These are phyloP conservation scores for Fusarium sp. DNA, from an alignment of 2,329 filamentous ascomycete genomes.

Conservation along the genomic window DNA sequence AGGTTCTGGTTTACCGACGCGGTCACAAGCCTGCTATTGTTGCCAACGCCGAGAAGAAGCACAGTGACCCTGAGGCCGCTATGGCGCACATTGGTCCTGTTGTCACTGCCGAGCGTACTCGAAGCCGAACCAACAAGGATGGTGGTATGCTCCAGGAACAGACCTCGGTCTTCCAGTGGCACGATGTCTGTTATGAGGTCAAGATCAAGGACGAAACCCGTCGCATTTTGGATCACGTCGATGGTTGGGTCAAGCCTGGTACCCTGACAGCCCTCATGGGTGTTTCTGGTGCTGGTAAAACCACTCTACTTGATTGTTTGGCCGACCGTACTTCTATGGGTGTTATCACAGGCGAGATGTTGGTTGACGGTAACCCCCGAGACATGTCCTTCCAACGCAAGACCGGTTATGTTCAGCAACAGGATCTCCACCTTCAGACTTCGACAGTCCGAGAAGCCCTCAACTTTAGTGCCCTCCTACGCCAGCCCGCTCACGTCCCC, in stretches of 20 bases:
- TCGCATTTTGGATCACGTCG: slow-evolving; percentile 84
- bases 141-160: slow-evolving; percentile 64
- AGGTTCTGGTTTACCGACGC: slow-evolving; percentile 79
- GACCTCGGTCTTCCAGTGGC: slow-evolving; percentile 87
- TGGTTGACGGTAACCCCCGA: slow-evolving; percentile 72
- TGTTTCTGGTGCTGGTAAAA: slow-evolving; percentile 93
- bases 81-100: slow-evolving; percentile 63
- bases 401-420: slow-evolving; percentile 92
- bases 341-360: slow-evolving; percentile 87
- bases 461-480: slow-evolving; percentile 85
- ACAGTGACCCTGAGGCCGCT: slow-evolving; percentile 69
- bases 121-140: slow-evolving; percentile 53
- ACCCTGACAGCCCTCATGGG: slow-evolving; percentile 92
- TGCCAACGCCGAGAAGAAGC: slow-evolving; percentile 70
- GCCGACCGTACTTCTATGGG: slow-evolving; percentile 90
- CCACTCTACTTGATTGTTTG: slow-evolving; percentile 87
- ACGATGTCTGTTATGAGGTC: slow-evolving; percentile 80
- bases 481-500: slow-evolving; percentile 81
- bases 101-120: slow-evolving; percentile 59
- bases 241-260: slow-evolving; percentile 94
- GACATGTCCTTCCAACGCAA: slow-evolving; percentile 90
- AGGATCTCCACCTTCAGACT: slow-evolving; percentile 88
- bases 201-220: slow-evolving; percentile 83
- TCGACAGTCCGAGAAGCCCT: slow-evolving; percentile 90
- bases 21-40: slow-evolving; percentile 72